Conservation (phyloP, 225 moss, liverwort and hornwort species). For the Pleurozium schreberi region DNA sequence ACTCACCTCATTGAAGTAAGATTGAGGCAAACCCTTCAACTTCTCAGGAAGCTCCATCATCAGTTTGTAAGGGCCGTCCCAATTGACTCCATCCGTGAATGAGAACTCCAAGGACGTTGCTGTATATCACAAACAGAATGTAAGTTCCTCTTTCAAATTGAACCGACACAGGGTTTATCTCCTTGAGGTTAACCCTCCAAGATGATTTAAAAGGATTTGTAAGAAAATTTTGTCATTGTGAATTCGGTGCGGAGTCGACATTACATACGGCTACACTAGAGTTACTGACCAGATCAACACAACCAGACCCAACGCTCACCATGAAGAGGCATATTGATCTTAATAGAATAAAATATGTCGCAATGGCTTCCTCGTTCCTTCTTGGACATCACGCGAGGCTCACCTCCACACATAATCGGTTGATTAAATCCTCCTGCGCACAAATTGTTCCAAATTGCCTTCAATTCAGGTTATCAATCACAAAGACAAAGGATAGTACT, state of each 20-base stretch:
- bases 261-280: background rate
- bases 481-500: background rate
- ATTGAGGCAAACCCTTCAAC: constrained; percentile 51
- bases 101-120: constrained; percentile 75
- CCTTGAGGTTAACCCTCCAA: background rate
- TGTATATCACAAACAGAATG: background rate
- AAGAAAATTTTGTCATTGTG: background rate
- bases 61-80: constrained; percentile 84
- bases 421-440: constrained; percentile 90
- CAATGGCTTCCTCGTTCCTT: constrained; percentile 61
- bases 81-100: constrained; percentile 68
- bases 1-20: constrained; percentile 76
- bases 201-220: background rate
- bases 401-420: constrained; percentile 93
- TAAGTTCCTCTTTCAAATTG: background rate
- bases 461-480: background rate
- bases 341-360: constrained; percentile 56
- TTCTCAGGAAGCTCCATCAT: constrained; percentile 47
- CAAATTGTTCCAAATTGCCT: background rate
- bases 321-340: constrained; percentile 82
- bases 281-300: background rate
- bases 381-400: constrained; percentile 77
- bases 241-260: background rate
- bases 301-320: constrained; percentile 17
- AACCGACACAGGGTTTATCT: background rate